Percentiles rank a stretch among this genome's conserved stretches.
Evolutionary conservation across 2,329 filamentous ascomycete genomes (phyloP).

Genomic region (Xylariaceae sp.): DNA sequence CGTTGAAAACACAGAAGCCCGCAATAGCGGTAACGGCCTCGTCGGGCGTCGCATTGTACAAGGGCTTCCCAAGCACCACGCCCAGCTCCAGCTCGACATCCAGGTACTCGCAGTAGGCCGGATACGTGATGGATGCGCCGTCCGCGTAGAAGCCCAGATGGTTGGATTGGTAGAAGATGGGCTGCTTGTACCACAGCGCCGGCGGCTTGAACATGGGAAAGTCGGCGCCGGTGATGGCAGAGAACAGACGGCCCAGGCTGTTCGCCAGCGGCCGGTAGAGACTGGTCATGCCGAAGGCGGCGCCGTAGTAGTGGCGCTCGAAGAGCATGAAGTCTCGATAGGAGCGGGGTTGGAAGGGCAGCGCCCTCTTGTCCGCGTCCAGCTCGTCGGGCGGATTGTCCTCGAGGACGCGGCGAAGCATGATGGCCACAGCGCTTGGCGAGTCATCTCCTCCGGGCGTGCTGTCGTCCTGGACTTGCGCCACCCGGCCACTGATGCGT

Average conservation of each 20-base stretch:
- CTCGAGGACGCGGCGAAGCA: constrained; percentile 21
- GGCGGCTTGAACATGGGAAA: constrained; percentile 26
- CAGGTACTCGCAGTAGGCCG: constrained; percentile 24
- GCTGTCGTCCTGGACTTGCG: neutral
- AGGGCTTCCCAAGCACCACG: constrained; percentile 22
- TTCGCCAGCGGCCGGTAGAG: constrained; percentile 21
- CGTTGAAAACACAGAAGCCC: constrained; percentile 30
- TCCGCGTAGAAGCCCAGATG: constrained; percentile 29
- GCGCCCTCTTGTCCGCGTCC: constrained; percentile 22
- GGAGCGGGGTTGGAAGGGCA: constrained; percentile 29
- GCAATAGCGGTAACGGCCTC: constrained; percentile 27
- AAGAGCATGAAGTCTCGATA: constrained; percentile 33
- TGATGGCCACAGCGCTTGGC: neutral
- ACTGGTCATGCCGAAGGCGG: constrained; percentile 23
- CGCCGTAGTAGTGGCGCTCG: constrained; percentile 27
- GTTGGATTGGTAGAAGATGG: constrained; percentile 31
- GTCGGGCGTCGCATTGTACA: constrained; percentile 26
- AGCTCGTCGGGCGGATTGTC: constrained; percentile 23
- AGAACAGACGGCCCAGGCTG: constrained; percentile 14
- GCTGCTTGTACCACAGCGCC: constrained; percentile 25
- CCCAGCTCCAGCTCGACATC: constrained; percentile 31
- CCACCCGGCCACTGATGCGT: constrained; percentile 19
- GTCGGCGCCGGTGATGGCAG: constrained; percentile 17
- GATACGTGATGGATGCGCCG: constrained; percentile 23
- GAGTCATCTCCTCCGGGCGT: neutral